Evolutionary conservation across 441 rosid genomes (phyloP).

Genomic region (Melastoma candidum): DNA sequence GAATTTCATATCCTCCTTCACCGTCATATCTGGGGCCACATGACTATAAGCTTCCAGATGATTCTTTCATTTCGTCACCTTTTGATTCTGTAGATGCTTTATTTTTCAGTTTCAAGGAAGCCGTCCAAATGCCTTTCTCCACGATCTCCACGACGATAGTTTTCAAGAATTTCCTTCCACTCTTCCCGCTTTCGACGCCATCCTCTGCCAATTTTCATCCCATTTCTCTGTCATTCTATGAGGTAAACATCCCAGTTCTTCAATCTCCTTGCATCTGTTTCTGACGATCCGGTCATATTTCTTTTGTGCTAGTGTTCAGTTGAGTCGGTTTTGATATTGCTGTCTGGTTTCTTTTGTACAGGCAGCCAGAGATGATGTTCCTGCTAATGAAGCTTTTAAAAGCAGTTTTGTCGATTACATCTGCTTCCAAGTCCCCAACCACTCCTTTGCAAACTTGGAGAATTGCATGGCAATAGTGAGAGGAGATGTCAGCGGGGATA

Average conservation of each 20-base stretch:
- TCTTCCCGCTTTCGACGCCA: constrained; percentile 54
- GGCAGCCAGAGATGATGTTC: constrained; percentile 32
- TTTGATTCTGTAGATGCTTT: no score
- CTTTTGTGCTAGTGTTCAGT: background rate
- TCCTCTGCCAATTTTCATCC: constrained; percentile 36
- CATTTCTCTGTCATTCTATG: constrained; percentile 65
- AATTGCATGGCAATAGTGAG: constrained; percentile 64
- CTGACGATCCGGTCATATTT: background rate
- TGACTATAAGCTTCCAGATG: no score
- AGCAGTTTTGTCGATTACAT: constrained; percentile 49
- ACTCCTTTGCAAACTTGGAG: constrained; percentile 32
- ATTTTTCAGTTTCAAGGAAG: constrained; percentile 66
- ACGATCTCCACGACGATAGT: constrained; percentile 65
- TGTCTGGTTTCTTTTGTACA: constrained; percentile 7
- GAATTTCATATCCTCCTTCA: no score
- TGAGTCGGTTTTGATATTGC: constrained; percentile 7
- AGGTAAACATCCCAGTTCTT: constrained; percentile 31
- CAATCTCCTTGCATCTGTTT: no score
- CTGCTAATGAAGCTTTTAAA: constrained; percentile 25
- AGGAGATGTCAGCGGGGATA: constrained; percentile 35
- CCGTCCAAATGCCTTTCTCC: constrained; percentile 78
- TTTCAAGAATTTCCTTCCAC: constrained; percentile 54
- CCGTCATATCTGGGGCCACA: no score
- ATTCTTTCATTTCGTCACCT: no score
- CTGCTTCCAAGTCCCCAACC: constrained; percentile 61